Evolutionary conservation across 106 monocot genomes (phyloP), one percentile per base, ranked within the genome.

Genomic region (Dendrobium nobile): DNA sequence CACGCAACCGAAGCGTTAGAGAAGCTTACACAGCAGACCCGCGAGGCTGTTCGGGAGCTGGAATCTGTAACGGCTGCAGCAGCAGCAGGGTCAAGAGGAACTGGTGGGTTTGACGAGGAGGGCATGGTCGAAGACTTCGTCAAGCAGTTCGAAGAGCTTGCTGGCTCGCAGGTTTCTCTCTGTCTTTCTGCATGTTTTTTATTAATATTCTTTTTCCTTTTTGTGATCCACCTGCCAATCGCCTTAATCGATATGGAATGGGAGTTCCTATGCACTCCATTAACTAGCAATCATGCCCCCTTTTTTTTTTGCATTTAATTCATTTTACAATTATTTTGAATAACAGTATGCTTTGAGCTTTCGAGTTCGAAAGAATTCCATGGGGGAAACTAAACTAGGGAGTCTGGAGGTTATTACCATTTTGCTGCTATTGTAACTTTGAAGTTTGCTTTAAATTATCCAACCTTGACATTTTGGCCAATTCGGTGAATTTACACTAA

Each of bases 81-180:
- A 7, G 17, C 78, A 3, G 26, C 37, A 48, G 55, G 54, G 20
- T 28, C 68, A 28, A 82, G 67, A 41, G 83, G 56, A n/a, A 17
- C 72, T 6, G 45, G 65, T 4, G 67, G 82, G 59, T 58, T 82
- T 78, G 78, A 83, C 43, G 67, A 78, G 28, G 78, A 83, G 44
- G 73, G 83, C 54, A 83, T 77, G 75, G 75, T 77, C 5, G 83
- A 83, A 37, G 83, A 83, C 72, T 74, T 83, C 31, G 78, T 83
- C 7, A 83, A 83, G 58, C 83, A 83, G 27, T 83, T 83, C 55
- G 78, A 83, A 28, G 73, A 78, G 37, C 77, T 83, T 37, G 83
- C 83, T 26, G 83, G 83, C 51, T 83, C 83, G 56, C 83, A 83
- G 83, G 83, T 79, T 44, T 78, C 3, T 15, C 3, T 26, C 41